A percentile compares a stretch with the other conserved stretches of the same genome.
Evolutionary conservation across 441 rosid genomes (phyloP).

Genomic region (Croton laevigatus): DNA sequence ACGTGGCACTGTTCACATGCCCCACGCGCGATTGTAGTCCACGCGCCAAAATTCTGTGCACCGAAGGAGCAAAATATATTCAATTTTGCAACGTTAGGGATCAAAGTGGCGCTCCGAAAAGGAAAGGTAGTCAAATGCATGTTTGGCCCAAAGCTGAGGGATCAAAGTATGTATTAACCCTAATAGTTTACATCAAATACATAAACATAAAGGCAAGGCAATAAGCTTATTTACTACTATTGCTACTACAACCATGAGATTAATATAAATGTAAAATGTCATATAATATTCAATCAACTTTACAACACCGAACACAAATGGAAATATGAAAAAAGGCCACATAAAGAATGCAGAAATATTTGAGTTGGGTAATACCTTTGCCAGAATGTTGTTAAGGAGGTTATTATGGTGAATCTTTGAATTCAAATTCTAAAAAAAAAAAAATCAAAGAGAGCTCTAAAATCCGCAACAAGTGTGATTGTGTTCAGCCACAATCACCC

Average conservation of each 20-base stretch:
- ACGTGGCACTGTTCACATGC: too few species aligned
- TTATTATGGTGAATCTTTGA: slow-evolving; percentile 95
- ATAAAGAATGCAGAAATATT: neutral
- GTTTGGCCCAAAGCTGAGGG: too few species aligned
- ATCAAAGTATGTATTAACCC: too few species aligned
- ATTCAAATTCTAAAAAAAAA: slow-evolving; percentile 67
- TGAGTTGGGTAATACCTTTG: slow-evolving; percentile 54
- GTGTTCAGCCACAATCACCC: too few species aligned
- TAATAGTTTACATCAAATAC: slow-evolving; percentile 10
- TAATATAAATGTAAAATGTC: neutral
- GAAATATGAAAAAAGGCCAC: neutral
- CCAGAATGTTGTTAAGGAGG: slow-evolving; percentile 84
- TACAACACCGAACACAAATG: neutral
- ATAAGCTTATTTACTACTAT: neutral
- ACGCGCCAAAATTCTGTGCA: too few species aligned
- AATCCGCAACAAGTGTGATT: neutral
- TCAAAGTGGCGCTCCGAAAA: too few species aligned
- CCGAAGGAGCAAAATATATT: too few species aligned
- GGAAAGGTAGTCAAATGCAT: too few species aligned
- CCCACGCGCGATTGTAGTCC: too few species aligned
- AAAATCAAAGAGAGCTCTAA: slow-evolving; percentile 15
- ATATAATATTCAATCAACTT: neutral
- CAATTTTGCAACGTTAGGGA: too few species aligned
- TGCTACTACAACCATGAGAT: neutral
- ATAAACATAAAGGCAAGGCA: neutral